A percentile compares a stretch with the other conserved stretches of the same genome.
Conservation (phyloP, 306 rosid species). For the Prunus padus region DNA sequence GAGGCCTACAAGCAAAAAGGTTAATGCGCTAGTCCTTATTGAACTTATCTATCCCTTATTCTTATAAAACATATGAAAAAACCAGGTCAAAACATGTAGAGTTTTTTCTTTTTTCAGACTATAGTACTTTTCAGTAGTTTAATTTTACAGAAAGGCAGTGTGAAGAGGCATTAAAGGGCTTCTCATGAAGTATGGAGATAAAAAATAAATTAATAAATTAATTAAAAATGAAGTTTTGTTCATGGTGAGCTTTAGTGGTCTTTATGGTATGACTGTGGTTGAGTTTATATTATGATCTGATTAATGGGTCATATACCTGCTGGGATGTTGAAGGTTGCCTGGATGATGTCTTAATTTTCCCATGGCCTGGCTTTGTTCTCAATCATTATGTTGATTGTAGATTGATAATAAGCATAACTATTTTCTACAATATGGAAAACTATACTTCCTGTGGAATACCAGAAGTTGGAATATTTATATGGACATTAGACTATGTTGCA, state of each 20-base stretch:
- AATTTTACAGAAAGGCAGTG: not conserved
- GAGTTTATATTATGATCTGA: not conserved
- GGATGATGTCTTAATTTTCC: not conserved
- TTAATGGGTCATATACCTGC: not conserved
- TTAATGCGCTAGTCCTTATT: slow-evolving; percentile 24
- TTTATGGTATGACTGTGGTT: not conserved
- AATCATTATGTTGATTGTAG: not conserved
- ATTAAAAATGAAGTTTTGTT: not conserved
- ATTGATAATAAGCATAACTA: not conserved
- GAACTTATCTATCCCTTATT: not conserved
- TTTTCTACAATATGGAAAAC: too few species aligned
- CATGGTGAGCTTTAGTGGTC: not conserved
- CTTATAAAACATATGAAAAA: not conserved
- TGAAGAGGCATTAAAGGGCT: not conserved
- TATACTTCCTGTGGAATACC: too few species aligned
- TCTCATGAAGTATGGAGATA: not conserved
- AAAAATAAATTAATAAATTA: not conserved
- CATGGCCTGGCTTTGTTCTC: not conserved
- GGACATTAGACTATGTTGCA: slow-evolving; percentile 16
- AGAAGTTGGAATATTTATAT: too few species aligned
- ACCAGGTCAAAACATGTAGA: not conserved
- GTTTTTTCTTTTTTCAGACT: not conserved
- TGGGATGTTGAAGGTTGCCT: too few species aligned
- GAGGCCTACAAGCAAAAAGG: slow-evolving; percentile 82
- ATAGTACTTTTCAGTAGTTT: not conserved